Evolutionary conservation across 2,329 filamentous ascomycete species (phyloP).

Genomic region (Coleophoma eucalyptorum): DNA sequence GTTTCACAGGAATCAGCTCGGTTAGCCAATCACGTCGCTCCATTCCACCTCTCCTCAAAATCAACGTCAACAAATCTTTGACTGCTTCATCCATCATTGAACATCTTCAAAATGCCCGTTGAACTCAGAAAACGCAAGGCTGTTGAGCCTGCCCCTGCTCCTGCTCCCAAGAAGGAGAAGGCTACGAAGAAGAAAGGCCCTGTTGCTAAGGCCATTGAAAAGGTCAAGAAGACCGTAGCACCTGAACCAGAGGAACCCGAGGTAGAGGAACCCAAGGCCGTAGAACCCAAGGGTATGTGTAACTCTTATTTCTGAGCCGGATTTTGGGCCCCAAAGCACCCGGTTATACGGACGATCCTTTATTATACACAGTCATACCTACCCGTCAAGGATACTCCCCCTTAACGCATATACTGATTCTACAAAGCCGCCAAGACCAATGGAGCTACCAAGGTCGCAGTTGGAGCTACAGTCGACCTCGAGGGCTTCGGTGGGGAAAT

Average conservation of each 20-base stretch:
- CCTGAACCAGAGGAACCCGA: background rate
- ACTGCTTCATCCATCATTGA: background rate
- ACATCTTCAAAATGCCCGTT: constrained; percentile 44
- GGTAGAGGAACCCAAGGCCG: too few species aligned
- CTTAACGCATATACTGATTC: constrained; percentile 1
- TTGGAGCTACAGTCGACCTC: constrained; percentile 52
- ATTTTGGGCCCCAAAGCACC: too few species aligned
- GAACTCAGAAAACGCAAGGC: constrained; percentile 59
- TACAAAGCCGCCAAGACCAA: constrained; percentile 24
- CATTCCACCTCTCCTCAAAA: constrained; percentile 8
- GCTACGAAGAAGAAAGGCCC: constrained; percentile 38
- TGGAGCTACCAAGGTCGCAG: constrained; percentile 33
- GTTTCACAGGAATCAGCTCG: too few species aligned
- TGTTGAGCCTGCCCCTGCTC: constrained; percentile 37
- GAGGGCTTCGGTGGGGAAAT: constrained; percentile 67
- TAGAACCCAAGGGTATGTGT: too few species aligned
- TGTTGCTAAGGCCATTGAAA: constrained; percentile 33
- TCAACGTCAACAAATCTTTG: background rate
- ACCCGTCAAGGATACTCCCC: too few species aligned
- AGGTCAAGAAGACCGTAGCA: constrained; percentile 30
- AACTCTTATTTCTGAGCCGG: too few species aligned
- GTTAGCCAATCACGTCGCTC: too few species aligned
- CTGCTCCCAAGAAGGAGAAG: constrained; percentile 41
- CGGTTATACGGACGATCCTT: too few species aligned
- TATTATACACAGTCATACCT: too few species aligned